These are phyloP conservation scores for Sugiyamaella grinbergsii DNA, from an alignment of 1,139 yeast species.

Conservation along the genomic window DNA sequence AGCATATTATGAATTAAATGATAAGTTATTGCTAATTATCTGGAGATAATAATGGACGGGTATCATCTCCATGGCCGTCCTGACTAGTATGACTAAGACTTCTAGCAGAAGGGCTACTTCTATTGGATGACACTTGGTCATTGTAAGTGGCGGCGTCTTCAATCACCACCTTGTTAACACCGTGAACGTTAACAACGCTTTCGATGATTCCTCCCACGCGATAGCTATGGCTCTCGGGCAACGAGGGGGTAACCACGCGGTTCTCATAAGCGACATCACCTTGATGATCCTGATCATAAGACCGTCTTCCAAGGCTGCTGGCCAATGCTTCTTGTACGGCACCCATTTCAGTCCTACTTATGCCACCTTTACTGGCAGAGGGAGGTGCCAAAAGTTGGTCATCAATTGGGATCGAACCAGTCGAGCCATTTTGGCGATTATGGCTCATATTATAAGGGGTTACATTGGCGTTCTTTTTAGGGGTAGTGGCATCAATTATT, in stretches of 20 bases:
- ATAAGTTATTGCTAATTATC: background rate
- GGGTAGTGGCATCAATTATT: conserved; percentile 6
- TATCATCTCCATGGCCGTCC: conserved; percentile 15
- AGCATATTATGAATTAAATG: conserved; percentile 7
- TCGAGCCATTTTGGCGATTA: conserved; percentile 5
- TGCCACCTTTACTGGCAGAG: conserved; percentile 44
- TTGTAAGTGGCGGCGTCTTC: conserved; percentile 46
- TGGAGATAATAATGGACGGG: conserved; percentile 19
- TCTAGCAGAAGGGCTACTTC: conserved; percentile 12
- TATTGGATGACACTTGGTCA: conserved; percentile 1
- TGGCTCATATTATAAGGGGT: conserved; percentile 9
- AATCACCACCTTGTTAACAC: conserved; percentile 84
- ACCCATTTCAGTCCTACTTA: conserved; percentile 55
- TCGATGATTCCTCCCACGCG: conserved; percentile 75
- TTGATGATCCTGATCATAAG: conserved; percentile 17
- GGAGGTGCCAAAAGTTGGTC: conserved; percentile 20
- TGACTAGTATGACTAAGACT: conserved; percentile 12
- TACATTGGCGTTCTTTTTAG: background rate
- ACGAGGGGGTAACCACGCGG: conserved; percentile 21
- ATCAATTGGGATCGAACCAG: conserved; percentile 12
- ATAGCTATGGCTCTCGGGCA: conserved; percentile 37
- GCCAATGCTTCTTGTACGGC: conserved; percentile 43
- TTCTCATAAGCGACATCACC: conserved; percentile 28
- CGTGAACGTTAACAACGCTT: conserved; percentile 79
- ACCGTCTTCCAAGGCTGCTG: conserved; percentile 16